Base-by-base conservation (phyloP, 805 yeast species). In the Alloascoidea hylecoeti region DNA sequence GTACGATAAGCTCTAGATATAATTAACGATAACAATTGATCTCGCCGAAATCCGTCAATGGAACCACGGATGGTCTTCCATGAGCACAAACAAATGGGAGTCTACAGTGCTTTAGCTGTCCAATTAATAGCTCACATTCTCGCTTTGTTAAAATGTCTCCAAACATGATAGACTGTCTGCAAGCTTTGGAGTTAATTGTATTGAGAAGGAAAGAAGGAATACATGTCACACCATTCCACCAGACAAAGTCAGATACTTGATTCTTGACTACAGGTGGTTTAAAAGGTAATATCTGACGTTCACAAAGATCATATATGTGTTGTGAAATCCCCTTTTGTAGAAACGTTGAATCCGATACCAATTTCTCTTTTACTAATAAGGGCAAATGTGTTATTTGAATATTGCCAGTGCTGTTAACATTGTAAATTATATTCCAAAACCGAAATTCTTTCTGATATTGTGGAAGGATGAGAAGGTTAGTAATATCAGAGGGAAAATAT, bases 51-150 rank as follows among this genome's bases (percentile, higher is more conserved):
- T n/a, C n/a, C n/a, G n/a, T n/a, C n/a, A n/a, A n/a, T n/a, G 88
- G 86, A 1, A 73, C 66, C 9, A 78, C 51, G 0, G 85, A 70
- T 0, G 94, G 94, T 40, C 95, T 56, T 0, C 94, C 94, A 52
- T 84, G 95, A 0, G 95, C 95, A 60, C 95, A 85, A 39, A 69
- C 75, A 45, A 81, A 78, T 0, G 95, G 94, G 15, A 64, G 53
- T 12, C 56, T 47, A 48, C 94, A 82, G 3, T 38, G 16, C 0
- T 60, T 44, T 18, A 84, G 58, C 1, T 55, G 43, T 1, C 36
- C 23, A 0, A 83, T 46, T 16, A 82, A 46, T 0, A 50, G 34
- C 4, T 45, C 42, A 55, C 83, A 76, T 38, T 75, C 69, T 0
- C 38, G 41, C 2, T 33, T 40, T 0, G 61, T 46, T 34, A 85